Evolutionary conservation across 306 rosid species (phyloP).

Genomic region (Pachyrhizus erosus): DNA sequence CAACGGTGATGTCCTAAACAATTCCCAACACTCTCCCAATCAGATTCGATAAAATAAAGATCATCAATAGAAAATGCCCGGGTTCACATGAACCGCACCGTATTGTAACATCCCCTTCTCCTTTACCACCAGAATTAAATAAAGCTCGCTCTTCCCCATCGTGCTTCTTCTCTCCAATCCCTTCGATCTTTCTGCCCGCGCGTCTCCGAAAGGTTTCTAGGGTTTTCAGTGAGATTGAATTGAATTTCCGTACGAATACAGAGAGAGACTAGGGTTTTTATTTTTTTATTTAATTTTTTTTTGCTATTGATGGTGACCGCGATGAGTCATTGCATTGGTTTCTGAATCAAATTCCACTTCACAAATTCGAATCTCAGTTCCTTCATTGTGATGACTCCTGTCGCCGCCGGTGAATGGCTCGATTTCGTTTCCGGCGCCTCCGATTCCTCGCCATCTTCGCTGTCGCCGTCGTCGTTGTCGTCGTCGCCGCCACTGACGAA

Average conservation of each 20-base stretch:
- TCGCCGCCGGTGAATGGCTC: slow-evolving; percentile 81
- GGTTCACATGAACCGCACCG: slow-evolving; percentile 38
- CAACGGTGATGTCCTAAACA: background rate
- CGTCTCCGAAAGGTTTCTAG: slow-evolving; percentile 60
- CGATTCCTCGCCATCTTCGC: slow-evolving; percentile 46
- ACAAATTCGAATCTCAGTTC: slow-evolving; percentile 38
- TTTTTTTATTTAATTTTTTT: background rate
- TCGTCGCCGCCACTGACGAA: slow-evolving; percentile 42
- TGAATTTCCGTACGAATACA: slow-evolving; percentile 2
- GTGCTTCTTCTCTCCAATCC: slow-evolving; percentile 40
- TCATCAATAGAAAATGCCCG: background rate
- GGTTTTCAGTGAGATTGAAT: slow-evolving; percentile 56
- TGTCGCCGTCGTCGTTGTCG: slow-evolving; percentile 40
- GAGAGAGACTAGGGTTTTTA: slow-evolving; percentile 37
- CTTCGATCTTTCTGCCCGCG: slow-evolving; percentile 45
- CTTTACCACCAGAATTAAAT: slow-evolving; percentile 48
- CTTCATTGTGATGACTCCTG: slow-evolving; percentile 72
- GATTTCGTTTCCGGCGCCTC: slow-evolving; percentile 60
- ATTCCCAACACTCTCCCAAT: background rate
- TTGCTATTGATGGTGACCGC: slow-evolving; percentile 35
- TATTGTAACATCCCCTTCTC: background rate
- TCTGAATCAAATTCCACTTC: slow-evolving; percentile 47
- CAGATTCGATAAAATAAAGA: background rate
- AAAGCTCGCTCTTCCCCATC: slow-evolving; percentile 44
- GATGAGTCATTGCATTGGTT: slow-evolving; percentile 47